These are phyloP conservation scores for Monilinia fructicola DNA, from an alignment of 2,329 filamentous ascomycete genomes.

Conservation along the genomic window DNA sequence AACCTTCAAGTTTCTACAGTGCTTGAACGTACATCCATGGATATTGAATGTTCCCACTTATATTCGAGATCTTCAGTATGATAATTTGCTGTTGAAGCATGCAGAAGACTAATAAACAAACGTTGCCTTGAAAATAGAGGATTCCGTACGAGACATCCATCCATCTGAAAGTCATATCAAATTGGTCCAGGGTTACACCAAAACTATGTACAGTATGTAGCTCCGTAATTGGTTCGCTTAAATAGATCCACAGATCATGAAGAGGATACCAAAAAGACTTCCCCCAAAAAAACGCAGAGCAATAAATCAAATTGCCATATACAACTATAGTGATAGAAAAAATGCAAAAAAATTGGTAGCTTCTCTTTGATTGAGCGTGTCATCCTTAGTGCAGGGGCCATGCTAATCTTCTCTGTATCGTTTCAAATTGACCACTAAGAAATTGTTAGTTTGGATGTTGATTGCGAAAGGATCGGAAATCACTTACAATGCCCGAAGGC, in stretches of 20 bases:
- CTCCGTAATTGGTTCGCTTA: background rate
- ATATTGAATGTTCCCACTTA: background rate
- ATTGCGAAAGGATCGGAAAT: background rate
- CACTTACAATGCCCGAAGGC: constrained; percentile 29
- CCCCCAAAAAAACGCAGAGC: background rate
- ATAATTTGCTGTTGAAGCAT: too few species aligned
- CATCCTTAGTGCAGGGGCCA: constrained; percentile 88
- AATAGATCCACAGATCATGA: background rate
- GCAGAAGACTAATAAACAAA: too few species aligned
- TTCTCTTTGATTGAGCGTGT: constrained; percentile 45
- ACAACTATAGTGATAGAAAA: constrained; percentile 1
- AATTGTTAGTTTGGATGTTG: constrained; percentile 12
- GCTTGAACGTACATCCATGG: too few species aligned
- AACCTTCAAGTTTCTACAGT: too few species aligned
- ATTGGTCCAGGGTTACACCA: too few species aligned
- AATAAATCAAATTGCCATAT: background rate
- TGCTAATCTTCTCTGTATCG: constrained; percentile 76
- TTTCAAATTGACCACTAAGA: constrained; percentile 56
- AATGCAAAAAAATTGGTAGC: constrained; percentile 36
- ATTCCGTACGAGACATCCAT: too few species aligned
- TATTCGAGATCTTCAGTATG: too few species aligned
- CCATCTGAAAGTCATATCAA: too few species aligned
- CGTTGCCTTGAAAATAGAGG: too few species aligned
- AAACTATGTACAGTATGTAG: too few species aligned
- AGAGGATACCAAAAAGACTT: background rate